Evolutionary conservation across 2,329 filamentous ascomycete species (phyloP).

Genomic region (Fusarium longipes): DNA sequence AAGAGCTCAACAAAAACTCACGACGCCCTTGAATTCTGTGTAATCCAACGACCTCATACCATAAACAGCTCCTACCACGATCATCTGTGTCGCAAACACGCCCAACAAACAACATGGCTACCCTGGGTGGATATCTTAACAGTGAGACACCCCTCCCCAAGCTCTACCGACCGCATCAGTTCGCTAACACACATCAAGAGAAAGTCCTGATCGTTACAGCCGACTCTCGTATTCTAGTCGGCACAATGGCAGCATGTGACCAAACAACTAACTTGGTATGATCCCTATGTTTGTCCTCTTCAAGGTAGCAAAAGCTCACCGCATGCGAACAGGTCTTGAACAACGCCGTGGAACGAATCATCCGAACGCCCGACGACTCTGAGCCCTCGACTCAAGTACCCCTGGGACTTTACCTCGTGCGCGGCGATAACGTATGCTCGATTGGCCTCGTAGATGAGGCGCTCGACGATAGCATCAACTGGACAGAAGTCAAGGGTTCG

Average conservation of each 20-base stretch:
- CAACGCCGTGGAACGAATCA: constrained; percentile 87
- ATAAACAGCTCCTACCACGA: not conserved
- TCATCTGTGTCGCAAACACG: not conserved
- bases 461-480: constrained; percentile 90
- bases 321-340: constrained; percentile 71
- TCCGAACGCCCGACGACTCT: constrained; percentile 84
- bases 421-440: constrained; percentile 93
- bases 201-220: constrained; percentile 92
- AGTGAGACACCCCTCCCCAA: constrained; percentile 49
- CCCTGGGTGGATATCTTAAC: constrained; percentile 58
- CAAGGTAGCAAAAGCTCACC: constrained; percentile 30
- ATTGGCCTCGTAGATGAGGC: constrained; percentile 91
- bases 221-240: constrained; percentile 87
- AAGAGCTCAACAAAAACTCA: not conserved
- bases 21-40: not conserved
- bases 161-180: constrained; percentile 2
- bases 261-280: constrained; percentile 87
- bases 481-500: constrained; percentile 87
- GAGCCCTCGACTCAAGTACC: constrained; percentile 84
- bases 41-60: not conserved
- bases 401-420: constrained; percentile 89
- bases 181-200: constrained; percentile 64
- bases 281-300: not conserved
- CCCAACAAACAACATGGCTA: constrained; percentile 53
- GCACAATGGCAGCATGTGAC: constrained; percentile 86